These are phyloP conservation scores for Neurospora sp. DNA, from an alignment of 495 filamentous ascomycete species.

Conservation along the genomic window DNA sequence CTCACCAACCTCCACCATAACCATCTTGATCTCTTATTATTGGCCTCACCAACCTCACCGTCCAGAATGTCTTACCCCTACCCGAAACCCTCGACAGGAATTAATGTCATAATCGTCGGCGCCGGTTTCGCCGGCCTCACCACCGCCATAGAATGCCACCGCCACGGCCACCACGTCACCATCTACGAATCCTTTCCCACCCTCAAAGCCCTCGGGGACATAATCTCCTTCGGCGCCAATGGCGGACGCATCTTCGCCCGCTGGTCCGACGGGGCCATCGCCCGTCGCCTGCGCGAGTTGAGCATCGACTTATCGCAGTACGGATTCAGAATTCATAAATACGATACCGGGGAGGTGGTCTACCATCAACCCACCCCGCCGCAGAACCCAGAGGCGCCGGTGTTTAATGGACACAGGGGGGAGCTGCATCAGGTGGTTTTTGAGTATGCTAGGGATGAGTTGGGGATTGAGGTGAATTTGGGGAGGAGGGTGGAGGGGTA, in stretches of 20 bases:
- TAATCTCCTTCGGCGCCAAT: conserved; percentile 55
- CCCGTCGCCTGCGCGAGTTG: conserved; percentile 2
- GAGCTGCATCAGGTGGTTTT: conserved; percentile 51
- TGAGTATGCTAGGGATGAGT: conserved; percentile 44
- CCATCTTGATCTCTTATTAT: too few species aligned
- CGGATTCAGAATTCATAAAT: conserved; percentile 53
- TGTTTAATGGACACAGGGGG: conserved; percentile 52
- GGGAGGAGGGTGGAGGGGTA: conserved; percentile 43
- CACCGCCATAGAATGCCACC: conserved; percentile 52
- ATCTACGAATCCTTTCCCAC: conserved; percentile 51
- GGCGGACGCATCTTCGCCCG: conserved; percentile 46
- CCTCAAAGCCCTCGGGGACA: conserved; percentile 50
- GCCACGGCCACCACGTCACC: conserved; percentile 48
- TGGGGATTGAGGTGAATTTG: conserved; percentile 47
- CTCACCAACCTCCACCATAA: too few species aligned
- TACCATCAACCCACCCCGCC: conserved; percentile 41
- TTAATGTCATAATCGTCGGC: conserved; percentile 48
- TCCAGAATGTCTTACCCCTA: background rate
- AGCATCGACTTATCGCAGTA: conserved; percentile 13
- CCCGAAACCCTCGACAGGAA: conserved; percentile 24
- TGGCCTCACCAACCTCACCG: too few species aligned
- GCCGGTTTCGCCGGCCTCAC: conserved; percentile 51
- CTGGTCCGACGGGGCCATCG: conserved; percentile 40
- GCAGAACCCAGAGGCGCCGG: conserved; percentile 39
- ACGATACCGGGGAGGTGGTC: conserved; percentile 50